phyloP scores from a whole-genome alignment of 768 basidiomycete species.

The Tephrocybe sp. region DNA sequence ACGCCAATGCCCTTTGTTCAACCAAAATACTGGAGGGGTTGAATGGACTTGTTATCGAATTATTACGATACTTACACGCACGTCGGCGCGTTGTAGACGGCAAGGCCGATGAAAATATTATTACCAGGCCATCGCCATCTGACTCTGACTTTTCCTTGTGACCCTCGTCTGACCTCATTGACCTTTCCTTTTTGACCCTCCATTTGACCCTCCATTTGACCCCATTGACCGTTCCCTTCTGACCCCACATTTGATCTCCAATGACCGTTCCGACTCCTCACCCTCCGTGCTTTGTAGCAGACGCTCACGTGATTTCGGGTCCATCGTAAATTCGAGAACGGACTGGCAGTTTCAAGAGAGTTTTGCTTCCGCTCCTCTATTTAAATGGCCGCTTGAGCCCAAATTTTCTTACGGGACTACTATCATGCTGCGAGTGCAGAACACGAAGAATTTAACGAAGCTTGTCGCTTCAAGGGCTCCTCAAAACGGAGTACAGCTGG shows the following conservation, averaged over 20 bases:
- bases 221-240: too few relatives aligned
- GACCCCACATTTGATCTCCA: background rate
- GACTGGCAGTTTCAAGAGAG: background rate
- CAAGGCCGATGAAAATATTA: too few relatives aligned
- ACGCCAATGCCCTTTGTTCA: slow-evolving; percentile 88
- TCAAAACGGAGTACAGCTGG: slow-evolving; percentile 7
- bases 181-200: too few relatives aligned
- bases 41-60: background rate
- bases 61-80: background rate
- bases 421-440: slow-evolving; percentile 5
- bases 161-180: too few relatives aligned
- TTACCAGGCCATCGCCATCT: too few relatives aligned
- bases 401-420: background rate
- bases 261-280: background rate
- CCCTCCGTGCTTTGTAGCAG: too few relatives aligned
- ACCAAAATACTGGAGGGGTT: slow-evolving; percentile 78
- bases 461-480: background rate
- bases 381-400: background rate
- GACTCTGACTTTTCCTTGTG: too few relatives aligned
- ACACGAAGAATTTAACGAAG: background rate
- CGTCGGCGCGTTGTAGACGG: background rate
- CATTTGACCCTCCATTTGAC: too few relatives aligned
- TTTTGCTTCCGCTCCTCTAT: background rate
- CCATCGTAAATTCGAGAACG: slow-evolving; percentile 5
- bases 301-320: slow-evolving; percentile 2